Conservation (phyloP, 768 basidiomycete genomes). For the Chiua virens region DNA sequence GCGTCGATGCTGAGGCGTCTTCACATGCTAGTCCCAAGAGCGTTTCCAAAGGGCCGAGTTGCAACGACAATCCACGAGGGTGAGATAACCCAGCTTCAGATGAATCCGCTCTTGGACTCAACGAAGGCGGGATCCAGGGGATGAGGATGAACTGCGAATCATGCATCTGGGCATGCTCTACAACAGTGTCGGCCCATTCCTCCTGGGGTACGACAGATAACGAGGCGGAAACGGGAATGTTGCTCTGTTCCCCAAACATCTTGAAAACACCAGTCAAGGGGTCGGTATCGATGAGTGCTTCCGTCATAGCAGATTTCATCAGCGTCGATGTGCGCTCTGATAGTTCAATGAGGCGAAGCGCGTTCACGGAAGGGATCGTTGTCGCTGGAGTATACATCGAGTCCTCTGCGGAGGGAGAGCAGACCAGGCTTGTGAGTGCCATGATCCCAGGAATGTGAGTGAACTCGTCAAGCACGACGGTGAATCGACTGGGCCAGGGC, state of each 20-base stretch:
- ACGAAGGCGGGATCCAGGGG: slow-evolving; percentile 69
- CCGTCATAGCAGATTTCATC: slow-evolving; percentile 63
- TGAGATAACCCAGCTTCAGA: slow-evolving; percentile 19
- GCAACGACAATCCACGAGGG: slow-evolving; percentile 6
- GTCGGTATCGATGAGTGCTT: slow-evolving; percentile 68
- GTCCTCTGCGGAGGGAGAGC: slow-evolving; percentile 29
- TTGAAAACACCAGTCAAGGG: slow-evolving; percentile 71
- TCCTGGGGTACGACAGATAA: slow-evolving; percentile 77
- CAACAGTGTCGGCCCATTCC: slow-evolving; percentile 68
- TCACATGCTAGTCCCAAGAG: slow-evolving; percentile 59
- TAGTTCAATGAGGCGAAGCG: slow-evolving; percentile 83
- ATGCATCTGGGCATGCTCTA: slow-evolving; percentile 54
- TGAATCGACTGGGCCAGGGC: slow-evolving; percentile 58
- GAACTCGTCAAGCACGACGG: slow-evolving; percentile 84
- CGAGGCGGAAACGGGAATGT: slow-evolving; percentile 53
- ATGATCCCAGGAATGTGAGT: slow-evolving; percentile 89
- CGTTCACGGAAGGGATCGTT: slow-evolving; percentile 47
- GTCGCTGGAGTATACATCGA: slow-evolving; percentile 13
- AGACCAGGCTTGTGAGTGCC: slow-evolving; percentile 83
- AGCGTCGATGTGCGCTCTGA: slow-evolving; percentile 65
- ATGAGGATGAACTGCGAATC: slow-evolving; percentile 76
- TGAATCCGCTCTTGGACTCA: slow-evolving; percentile 26
- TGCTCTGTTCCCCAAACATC: slow-evolving; percentile 70
- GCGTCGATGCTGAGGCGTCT: slow-evolving; percentile 52
- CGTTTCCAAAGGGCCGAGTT: slow-evolving; percentile 71